These are phyloP conservation scores for Aspergillus aculeatus DNA, from an alignment of 2,329 filamentous ascomycete species.

Conservation along the genomic window DNA sequence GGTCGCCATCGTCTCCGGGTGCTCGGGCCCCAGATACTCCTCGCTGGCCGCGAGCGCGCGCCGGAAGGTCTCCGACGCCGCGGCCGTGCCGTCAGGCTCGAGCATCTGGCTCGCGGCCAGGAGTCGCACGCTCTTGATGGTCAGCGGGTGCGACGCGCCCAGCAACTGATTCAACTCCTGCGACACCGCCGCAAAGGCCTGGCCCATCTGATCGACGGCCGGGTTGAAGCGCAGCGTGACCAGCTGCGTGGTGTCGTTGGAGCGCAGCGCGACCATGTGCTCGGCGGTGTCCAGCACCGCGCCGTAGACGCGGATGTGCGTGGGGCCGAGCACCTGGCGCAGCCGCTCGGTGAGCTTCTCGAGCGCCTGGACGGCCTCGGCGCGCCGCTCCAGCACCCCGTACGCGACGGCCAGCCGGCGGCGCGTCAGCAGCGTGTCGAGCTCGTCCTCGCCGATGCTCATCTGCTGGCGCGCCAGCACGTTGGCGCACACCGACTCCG, in stretches of 20 bases:
- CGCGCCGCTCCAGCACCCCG: slow-evolving; percentile 20
- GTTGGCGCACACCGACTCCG: slow-evolving; percentile 32
- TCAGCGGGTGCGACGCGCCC: slow-evolving; percentile 23
- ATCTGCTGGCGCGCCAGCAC: slow-evolving; percentile 35
- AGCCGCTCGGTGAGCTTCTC: slow-evolving; percentile 24
- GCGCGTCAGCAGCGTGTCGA: slow-evolving; percentile 31
- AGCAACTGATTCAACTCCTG: slow-evolving; percentile 23
- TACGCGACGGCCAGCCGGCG: slow-evolving; percentile 28
- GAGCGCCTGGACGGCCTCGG: slow-evolving; percentile 24
- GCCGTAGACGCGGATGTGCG: slow-evolving; percentile 26
- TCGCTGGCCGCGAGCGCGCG: slow-evolving; percentile 30
- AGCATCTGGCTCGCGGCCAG: slow-evolving; percentile 23
- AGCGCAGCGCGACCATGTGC: slow-evolving; percentile 23
- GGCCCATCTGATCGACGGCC: slow-evolving; percentile 18
- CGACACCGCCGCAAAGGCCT: slow-evolving; percentile 17
- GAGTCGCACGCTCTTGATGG: slow-evolving; percentile 26
- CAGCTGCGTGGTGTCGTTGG: slow-evolving; percentile 5
- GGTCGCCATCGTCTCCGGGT: slow-evolving; percentile 28
- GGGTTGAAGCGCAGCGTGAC: slow-evolving; percentile 13
- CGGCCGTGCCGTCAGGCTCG: slow-evolving; percentile 16
- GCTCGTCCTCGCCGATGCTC: slow-evolving; percentile 31
- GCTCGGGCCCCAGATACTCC: slow-evolving; percentile 26
- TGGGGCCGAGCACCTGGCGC: slow-evolving; percentile 26
- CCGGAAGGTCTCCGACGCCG: slow-evolving; percentile 30
- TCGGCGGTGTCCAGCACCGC: slow-evolving; percentile 25